Percentiles rank a stretch among this genome's conserved stretches.
phyloP scores from a whole-genome alignment of 345 rosid genomes.

The Cardamine occulta region DNA sequence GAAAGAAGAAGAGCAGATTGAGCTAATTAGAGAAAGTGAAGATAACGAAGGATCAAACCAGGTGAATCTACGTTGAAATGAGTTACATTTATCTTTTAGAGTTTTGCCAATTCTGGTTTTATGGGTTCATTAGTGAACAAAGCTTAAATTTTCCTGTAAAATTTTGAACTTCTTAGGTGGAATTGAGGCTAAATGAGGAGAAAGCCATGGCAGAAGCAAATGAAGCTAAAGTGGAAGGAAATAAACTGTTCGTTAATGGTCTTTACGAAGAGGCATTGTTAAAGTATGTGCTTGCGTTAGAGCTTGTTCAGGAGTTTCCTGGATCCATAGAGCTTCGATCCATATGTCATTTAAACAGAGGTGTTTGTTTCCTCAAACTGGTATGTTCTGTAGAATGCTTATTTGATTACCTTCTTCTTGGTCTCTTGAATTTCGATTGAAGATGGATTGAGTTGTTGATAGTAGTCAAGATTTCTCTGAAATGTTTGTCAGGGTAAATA shows the following conservation, averaged over 20 bases:
- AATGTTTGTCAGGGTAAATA: conserved; percentile 58
- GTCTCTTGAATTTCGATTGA: conserved; percentile 6
- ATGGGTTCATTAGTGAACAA: not conserved
- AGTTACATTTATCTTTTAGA: conserved; percentile 14
- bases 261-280: conserved; percentile 78
- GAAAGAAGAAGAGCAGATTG: conserved; percentile 29
- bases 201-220: conserved; percentile 64
- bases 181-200: conserved; percentile 41
- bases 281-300: conserved; percentile 66
- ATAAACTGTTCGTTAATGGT: conserved; percentile 64
- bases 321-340: conserved; percentile 62
- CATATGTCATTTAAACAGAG: conserved; percentile 81
- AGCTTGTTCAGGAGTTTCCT: conserved; percentile 51
- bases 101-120: conserved; percentile 29
- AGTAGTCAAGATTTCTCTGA: conserved; percentile 14
- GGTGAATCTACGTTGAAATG: conserved; percentile 39
- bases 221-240: conserved; percentile 83
- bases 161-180: conserved; percentile 3
- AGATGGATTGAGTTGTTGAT: not conserved
- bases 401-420: not conserved
- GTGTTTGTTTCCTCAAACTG: conserved; percentile 74
- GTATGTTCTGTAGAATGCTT: conserved; percentile 46
- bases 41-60: conserved; percentile 49
- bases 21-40: conserved; percentile 23
- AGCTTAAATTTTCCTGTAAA: conserved; percentile 7